Evolutionary conservation across 371 early-diverging fungal genomes (phyloP).

Genomic region (Batkoa obscura): DNA sequence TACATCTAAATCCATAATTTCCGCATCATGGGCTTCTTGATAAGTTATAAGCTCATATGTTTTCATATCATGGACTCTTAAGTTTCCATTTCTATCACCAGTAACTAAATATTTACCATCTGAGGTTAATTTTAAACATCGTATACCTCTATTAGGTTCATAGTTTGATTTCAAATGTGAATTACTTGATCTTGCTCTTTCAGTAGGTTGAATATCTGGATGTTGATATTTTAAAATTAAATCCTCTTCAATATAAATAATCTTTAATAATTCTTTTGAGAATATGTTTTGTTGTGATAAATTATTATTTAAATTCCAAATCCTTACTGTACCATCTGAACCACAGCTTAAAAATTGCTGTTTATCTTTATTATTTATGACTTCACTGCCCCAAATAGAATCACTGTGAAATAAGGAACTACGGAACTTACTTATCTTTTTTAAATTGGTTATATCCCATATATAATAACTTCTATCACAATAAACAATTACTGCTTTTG

Average conservation of each 20-base stretch:
- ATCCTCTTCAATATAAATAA: slow-evolving; percentile 1
- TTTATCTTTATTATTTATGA: slow-evolving; percentile 10
- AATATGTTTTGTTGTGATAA: slow-evolving; percentile 7
- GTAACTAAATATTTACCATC: slow-evolving; percentile 48
- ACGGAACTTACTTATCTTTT: slow-evolving; percentile 35
- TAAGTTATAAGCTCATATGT: slow-evolving; percentile 37
- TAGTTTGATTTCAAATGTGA: neutral
- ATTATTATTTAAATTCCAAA: slow-evolving; percentile 45
- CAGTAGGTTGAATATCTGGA: neutral
- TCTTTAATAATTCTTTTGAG: slow-evolving; percentile 1
- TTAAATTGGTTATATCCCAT: slow-evolving; percentile 50
- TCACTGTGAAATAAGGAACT: slow-evolving; percentile 57
- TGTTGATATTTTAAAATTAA: neutral
- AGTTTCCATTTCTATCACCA: slow-evolving; percentile 59
- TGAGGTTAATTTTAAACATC: slow-evolving; percentile 41
- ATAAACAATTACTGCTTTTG: slow-evolving; percentile 8
- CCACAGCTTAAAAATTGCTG: slow-evolving; percentile 59
- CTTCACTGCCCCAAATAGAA: slow-evolving; percentile 74
- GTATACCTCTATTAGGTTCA: slow-evolving; percentile 8
- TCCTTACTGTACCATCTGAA: slow-evolving; percentile 57
- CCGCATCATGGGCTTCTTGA: slow-evolving; percentile 69
- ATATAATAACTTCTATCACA: slow-evolving; percentile 48
- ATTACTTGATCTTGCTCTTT: neutral
- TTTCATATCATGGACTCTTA: slow-evolving; percentile 36
- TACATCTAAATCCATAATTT: slow-evolving; percentile 60